These are phyloP conservation scores for Malassezia dermatis DNA, from an alignment of 1,284 basidiomycete genomes.

Conservation along the genomic window DNA sequence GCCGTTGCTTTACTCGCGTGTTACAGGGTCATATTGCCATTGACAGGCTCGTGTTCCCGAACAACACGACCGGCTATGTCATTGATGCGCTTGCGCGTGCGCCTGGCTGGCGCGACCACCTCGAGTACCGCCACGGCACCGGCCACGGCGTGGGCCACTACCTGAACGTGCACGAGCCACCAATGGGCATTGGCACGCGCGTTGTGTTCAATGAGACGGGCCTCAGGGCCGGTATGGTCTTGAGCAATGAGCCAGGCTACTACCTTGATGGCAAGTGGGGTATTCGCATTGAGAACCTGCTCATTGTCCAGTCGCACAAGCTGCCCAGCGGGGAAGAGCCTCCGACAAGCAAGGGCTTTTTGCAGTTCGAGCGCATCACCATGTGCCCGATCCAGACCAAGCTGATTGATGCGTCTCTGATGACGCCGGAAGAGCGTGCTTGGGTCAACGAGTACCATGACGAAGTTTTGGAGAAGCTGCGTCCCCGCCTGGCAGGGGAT, in stretches of 20 bases:
- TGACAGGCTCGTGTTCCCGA: conserved; percentile 74
- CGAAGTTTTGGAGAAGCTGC: conserved; percentile 66
- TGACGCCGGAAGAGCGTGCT: conserved; percentile 59
- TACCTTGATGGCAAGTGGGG: conserved; percentile 85
- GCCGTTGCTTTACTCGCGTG: conserved; percentile 79
- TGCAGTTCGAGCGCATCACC: conserved; percentile 32
- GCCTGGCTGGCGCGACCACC: conserved; percentile 78
- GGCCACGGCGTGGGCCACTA: conserved; percentile 43
- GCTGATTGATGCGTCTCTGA: conserved; percentile 60
- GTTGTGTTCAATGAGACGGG: conserved; percentile 43
- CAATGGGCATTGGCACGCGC: conserved; percentile 44
- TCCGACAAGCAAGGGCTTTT: conserved; percentile 28
- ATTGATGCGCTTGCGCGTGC: conserved; percentile 77
- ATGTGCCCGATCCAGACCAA: conserved; percentile 71
- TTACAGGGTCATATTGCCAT: conserved; percentile 90
- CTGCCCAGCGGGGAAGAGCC: conserved; percentile 17
- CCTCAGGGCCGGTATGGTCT: conserved; percentile 42
- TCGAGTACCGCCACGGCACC: conserved; percentile 56
- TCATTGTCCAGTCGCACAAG: conserved; percentile 20
- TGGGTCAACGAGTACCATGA: conserved; percentile 83
- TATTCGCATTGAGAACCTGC: conserved; percentile 74
- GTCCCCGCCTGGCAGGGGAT: conserved; percentile 65
- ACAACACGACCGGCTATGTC: conserved; percentile 65
- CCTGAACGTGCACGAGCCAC: conserved; percentile 45
- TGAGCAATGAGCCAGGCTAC: conserved; percentile 65